Conservation (phyloP, 179 eudicot species). For the Pouteria campechiana region DNA sequence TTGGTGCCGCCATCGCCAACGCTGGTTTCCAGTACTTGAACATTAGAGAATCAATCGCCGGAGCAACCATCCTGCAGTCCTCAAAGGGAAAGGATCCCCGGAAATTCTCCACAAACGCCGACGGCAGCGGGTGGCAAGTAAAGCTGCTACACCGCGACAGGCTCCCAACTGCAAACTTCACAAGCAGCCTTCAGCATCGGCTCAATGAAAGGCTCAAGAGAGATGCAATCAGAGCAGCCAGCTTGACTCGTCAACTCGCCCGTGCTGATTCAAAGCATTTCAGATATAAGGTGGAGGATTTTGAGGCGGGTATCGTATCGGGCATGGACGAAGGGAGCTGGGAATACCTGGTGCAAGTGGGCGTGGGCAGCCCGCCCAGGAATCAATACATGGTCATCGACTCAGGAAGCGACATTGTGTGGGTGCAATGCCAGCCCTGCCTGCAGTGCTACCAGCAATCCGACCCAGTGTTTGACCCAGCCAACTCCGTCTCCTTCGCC, state of each 20-base stretch:
- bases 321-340: constrained; percentile 94
- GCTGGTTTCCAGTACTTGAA: constrained; percentile 46
- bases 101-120: background rate
- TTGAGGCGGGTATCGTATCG: constrained; percentile 66
- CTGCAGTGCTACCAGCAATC: constrained; percentile 54
- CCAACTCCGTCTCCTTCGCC: constrained; percentile 46
- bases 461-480: constrained; percentile 82
- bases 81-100: background rate
- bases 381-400: constrained; percentile 74
- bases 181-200: constrained; percentile 20
- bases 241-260: constrained; percentile 17
- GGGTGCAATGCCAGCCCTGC: constrained; percentile 93
- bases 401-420: constrained; percentile 70
- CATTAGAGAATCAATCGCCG: constrained; percentile 20
- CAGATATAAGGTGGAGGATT: constrained; percentile 28
- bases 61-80: background rate
- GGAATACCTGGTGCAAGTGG: constrained; percentile 69
- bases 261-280: background rate
- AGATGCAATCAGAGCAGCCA: constrained; percentile 38
- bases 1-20: constrained; percentile 15
- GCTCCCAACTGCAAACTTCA: constrained; percentile 3
- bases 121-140: constrained; percentile 13
- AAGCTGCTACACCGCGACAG: constrained; percentile 57
- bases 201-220: constrained; percentile 37
- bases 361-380: constrained; percentile 71